These are phyloP conservation scores for Byssochlamys sp. DNA, from an alignment of 2,329 filamentous ascomycete species.

Conservation along the genomic window DNA sequence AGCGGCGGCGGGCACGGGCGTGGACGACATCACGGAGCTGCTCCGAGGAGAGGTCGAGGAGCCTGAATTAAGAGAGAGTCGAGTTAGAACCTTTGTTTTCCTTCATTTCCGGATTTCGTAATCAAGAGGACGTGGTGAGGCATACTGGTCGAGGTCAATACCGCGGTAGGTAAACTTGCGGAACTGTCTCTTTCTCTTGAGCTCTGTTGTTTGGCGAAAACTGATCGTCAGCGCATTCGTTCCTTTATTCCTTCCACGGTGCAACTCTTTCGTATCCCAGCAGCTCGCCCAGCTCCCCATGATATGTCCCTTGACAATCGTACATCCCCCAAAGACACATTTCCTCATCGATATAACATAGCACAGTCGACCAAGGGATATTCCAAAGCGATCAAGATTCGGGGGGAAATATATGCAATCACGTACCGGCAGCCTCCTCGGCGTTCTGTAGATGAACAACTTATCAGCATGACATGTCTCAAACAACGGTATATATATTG, in stretches of 20 bases:
- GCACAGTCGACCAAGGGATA: neutral
- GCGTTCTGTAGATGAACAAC: constrained; percentile 58
- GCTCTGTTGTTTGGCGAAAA: constrained; percentile 50
- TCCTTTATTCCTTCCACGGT: constrained; percentile 8
- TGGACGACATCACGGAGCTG: constrained; percentile 99
- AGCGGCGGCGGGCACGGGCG: constrained; percentile 93
- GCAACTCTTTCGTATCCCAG: constrained; percentile 4
- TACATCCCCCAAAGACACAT: neutral
- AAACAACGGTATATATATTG: neutral
- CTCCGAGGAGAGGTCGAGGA: constrained; percentile 96
- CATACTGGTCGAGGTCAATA: constrained; percentile 98
- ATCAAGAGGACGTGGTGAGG: constrained; percentile 16
- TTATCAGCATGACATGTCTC: constrained; percentile 21
- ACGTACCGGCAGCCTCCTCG: constrained; percentile 80
- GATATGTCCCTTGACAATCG: constrained; percentile 4
- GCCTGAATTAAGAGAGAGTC: constrained; percentile 48
- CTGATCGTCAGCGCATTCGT: constrained; percentile 21
- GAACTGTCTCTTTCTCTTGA: constrained; percentile 99
- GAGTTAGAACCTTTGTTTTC: constrained; percentile 1
- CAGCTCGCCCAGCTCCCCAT: constrained; percentile 8
- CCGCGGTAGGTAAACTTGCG: constrained; percentile 99
- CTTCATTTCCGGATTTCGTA: neutral
- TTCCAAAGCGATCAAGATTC: neutral
- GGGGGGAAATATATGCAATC: constrained; percentile 1
- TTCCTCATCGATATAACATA: neutral